Percentiles rank a stretch among this genome's conserved stretches.
These are phyloP conservation scores for Selenicereus undatus DNA, from an alignment of 148 eudicot species.

Conservation along the genomic window DNA sequence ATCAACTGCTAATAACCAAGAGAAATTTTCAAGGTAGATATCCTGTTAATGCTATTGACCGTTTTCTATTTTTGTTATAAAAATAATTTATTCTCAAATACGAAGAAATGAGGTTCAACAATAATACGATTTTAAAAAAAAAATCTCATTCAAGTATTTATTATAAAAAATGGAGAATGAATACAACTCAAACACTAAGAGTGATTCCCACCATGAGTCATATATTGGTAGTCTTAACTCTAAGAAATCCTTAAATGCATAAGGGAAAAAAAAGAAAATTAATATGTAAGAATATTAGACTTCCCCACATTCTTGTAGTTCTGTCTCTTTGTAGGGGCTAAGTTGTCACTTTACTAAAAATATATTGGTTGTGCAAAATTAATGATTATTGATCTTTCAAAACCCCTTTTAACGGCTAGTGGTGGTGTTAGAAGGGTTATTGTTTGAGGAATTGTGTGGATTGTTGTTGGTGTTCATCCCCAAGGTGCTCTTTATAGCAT, in stretches of 20 bases:
- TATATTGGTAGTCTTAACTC: no score
- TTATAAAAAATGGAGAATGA: neutral
- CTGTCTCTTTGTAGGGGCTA: neutral
- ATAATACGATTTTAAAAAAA: neutral
- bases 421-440: neutral
- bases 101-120: neutral
- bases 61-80: no score
- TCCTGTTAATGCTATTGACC: no score
- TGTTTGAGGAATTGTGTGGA: neutral
- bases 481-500: slow-evolving; percentile 51
- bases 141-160: neutral
- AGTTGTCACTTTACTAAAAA: neutral
- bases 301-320: no score
- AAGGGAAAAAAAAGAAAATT: no score
- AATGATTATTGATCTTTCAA: neutral
- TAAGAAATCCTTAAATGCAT: neutral
- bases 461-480: slow-evolving; percentile 29
- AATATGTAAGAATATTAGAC: no score
- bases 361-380: neutral
- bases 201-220: no score
- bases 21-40: no score
- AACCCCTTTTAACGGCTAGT: no score
- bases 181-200: neutral
- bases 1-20: no score
- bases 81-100: neutral